Conservation (phyloP, 371 early-diverging fungal genomes). For the Mortierella sp. region DNA sequence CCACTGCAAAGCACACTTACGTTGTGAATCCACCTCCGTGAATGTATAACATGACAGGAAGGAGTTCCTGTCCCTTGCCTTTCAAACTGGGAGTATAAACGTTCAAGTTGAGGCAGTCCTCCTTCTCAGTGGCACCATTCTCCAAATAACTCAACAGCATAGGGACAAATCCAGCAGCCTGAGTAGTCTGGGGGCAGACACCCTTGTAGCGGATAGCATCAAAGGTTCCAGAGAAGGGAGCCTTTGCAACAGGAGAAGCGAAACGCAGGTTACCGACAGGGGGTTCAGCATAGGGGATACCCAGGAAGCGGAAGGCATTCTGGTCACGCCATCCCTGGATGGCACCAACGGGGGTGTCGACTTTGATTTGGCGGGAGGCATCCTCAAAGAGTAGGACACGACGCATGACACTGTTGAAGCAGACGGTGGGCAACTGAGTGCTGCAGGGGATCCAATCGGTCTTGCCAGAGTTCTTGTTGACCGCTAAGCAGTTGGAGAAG, state of each 20-base stretch:
- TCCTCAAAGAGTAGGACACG: constrained; percentile 34
- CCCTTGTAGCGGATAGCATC: constrained; percentile 26
- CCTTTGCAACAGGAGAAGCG: constrained; percentile 14
- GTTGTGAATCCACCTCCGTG: constrained; percentile 33
- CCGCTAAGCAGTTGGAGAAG: constrained; percentile 8
- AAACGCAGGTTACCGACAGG: constrained; percentile 41
- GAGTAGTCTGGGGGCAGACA: constrained; percentile 29
- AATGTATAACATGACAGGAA: constrained; percentile 57
- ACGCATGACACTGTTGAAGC: constrained; percentile 22
- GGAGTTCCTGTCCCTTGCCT: constrained; percentile 18
- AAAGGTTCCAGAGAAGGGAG: constrained; percentile 10
- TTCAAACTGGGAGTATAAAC: constrained; percentile 59
- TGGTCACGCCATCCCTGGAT: constrained; percentile 47
- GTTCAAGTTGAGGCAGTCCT: constrained; percentile 65
- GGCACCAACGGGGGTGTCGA: constrained; percentile 29
- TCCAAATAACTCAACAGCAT: constrained; percentile 18
- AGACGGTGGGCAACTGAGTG: constrained; percentile 22
- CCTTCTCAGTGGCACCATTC: constrained; percentile 24
- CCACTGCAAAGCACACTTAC: too few relatives aligned
- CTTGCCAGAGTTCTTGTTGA: constrained; percentile 31
- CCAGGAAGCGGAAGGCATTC: constrained; percentile 43
- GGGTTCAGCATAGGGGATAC: constrained; percentile 44
- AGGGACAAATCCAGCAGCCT: constrained; percentile 24
- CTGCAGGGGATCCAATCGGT: constrained; percentile 18
- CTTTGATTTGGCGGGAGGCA: constrained; percentile 29